Evolutionary conservation across 495 filamentous ascomycete genomes (phyloP).

Genomic region (Collariella sp.): DNA sequence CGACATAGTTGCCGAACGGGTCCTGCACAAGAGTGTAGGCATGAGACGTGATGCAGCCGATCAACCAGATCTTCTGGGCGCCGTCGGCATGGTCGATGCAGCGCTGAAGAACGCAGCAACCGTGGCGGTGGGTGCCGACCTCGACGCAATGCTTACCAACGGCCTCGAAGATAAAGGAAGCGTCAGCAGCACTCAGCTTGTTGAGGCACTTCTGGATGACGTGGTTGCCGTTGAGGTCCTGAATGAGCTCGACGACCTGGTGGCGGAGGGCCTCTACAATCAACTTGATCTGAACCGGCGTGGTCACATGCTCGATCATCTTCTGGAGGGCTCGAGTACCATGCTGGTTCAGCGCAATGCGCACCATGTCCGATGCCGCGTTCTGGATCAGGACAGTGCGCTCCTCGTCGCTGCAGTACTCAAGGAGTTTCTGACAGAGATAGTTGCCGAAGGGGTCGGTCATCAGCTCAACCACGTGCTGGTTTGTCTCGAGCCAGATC

Average conservation of each 20-base stretch:
- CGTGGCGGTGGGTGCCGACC: constrained; percentile 94
- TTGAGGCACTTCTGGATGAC: constrained; percentile 99
- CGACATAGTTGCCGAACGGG: constrained; percentile 95
- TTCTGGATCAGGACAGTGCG: constrained; percentile 87
- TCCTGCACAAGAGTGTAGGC: constrained; percentile 82
- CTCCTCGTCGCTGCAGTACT: constrained; percentile 87
- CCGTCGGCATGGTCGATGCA: constrained; percentile 97
- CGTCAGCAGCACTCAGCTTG: constrained; percentile 69
- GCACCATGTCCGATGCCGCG: constrained; percentile 72
- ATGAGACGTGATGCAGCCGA: constrained; percentile 74
- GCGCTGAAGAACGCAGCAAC: constrained; percentile 94
- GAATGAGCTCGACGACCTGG: constrained; percentile 84
- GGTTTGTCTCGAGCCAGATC: constrained; percentile 87
- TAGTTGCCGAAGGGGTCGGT: constrained; percentile 99
- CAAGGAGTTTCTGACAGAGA: constrained; percentile 91
- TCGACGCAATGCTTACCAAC: constrained; percentile 77
- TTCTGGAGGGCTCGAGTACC: constrained; percentile 94
- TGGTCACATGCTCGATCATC: constrained; percentile 96
- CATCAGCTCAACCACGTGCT: constrained; percentile 93
- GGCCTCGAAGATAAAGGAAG: constrained; percentile 93
- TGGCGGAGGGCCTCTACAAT: constrained; percentile 71
- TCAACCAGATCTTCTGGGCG: constrained; percentile 75
- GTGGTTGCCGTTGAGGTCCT: constrained; percentile 96
- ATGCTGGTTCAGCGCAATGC: constrained; percentile 92
- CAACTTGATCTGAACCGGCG: constrained; percentile 62